These are phyloP conservation scores for Pleurotus tuber-regium DNA, from an alignment of 768 basidiomycete species.

Conservation along the genomic window DNA sequence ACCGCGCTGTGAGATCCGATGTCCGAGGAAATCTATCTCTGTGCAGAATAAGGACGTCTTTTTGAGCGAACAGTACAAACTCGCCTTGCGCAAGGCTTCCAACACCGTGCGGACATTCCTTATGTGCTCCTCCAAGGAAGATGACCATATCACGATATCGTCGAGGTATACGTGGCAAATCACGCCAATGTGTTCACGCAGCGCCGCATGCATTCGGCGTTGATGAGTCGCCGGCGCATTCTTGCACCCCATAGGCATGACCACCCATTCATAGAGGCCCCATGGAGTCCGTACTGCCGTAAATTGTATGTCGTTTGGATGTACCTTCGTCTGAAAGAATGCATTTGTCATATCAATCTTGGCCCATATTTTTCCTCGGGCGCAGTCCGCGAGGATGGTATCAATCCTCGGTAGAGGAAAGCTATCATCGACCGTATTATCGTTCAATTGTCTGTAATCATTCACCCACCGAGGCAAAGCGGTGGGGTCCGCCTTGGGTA, in stretches of 20 bases:
- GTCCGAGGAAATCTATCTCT: constrained; percentile 39
- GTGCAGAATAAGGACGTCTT: constrained; percentile 38
- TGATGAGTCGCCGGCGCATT: constrained; percentile 30
- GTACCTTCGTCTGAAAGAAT: constrained; percentile 32
- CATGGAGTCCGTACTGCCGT: constrained; percentile 34
- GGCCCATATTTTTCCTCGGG: constrained; percentile 27
- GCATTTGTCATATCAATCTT: constrained; percentile 37
- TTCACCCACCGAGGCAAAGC: constrained; percentile 33
- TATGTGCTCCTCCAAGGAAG: constrained; percentile 27
- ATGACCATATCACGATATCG: constrained; percentile 42
- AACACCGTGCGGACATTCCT: constrained; percentile 30
- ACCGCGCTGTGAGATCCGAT: constrained; percentile 26
- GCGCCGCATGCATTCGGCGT: constrained; percentile 18
- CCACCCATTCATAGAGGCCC: constrained; percentile 31
- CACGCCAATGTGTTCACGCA: constrained; percentile 26
- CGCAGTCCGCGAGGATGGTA: constrained; percentile 32
- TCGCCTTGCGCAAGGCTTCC: constrained; percentile 20
- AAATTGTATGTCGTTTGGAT: constrained; percentile 23
- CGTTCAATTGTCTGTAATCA: constrained; percentile 30
- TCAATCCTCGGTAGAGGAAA: constrained; percentile 27
- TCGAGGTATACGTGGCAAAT: constrained; percentile 35
- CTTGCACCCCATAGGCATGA: constrained; percentile 20
- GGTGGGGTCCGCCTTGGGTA: constrained; percentile 28
- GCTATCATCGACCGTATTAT: constrained; percentile 24
- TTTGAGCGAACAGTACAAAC: constrained; percentile 28